Evolutionary conservation across 495 filamentous ascomycete species (phyloP), one percentile per base, ranked within the genome.

Genomic region (Bombardia bombarda): DNA sequence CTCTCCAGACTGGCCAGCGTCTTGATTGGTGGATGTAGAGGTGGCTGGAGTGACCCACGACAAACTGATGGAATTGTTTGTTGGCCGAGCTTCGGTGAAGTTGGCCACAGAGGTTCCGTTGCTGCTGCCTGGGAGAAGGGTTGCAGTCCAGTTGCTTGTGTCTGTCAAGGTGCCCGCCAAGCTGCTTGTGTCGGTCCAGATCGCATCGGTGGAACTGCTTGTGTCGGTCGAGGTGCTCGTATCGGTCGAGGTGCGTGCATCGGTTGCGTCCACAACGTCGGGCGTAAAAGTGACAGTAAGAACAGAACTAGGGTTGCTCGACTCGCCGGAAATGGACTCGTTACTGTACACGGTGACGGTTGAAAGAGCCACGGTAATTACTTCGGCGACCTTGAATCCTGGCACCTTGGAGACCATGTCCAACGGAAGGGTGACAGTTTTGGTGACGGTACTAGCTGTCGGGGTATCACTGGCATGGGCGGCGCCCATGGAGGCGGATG

Each of bases 281-380:
- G 37, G 28, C 2, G 43, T 46, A 28, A 31, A 46, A 3, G 31
- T 40, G 37, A 46, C 35, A 8, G 43, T 46, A n/a, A n/a, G n/a
- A n/a, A n/a, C n/a, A n/a, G n/a, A n/a, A n/a, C n/a, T n/a, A n/a
- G n/a, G n/a, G n/a, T n/a, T n/a, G n/a, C n/a, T n/a, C 13, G 34
- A 30, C 9, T 38, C 17, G 23, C 17, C 32, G 22, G 28, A 25
- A 13, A n/a, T 23, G 7, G 25, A 9, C 17, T n/a, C 21, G 22
- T 30, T 47, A 22, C 38, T 47, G 38, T 22, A 47, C 7, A 47
- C 38, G 5, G 45, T 47, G 10, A 47, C 38, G 2, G 45, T 47
- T 17, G 25, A 30, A 16, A 47, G 30, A 14, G 16, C 45, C 21
- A 47, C 45, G 7, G 45, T 47, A 3, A 32, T 47, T 4, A 41